phyloP scores from a whole-genome alignment of 2,329 filamentous ascomycete species.

The Penicillium sp. region DNA sequence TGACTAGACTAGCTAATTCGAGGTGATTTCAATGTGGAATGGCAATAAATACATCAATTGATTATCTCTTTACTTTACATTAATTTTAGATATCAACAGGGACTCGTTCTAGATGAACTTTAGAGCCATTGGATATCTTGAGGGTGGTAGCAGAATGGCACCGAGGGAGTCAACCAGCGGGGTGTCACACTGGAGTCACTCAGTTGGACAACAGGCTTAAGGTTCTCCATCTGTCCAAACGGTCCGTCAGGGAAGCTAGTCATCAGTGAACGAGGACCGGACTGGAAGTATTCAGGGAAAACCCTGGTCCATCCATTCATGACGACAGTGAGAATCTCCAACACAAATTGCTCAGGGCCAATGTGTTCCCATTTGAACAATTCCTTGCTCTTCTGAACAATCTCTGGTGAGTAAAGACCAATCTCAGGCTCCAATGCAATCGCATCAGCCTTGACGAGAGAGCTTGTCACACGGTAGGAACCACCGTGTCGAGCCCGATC shows the following conservation, averaged over 20 bases:
- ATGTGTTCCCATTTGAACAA: constrained; percentile 9
- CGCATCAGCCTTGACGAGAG: constrained; percentile 34
- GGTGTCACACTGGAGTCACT: constrained; percentile 10
- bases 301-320: constrained; percentile 27
- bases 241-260: constrained; percentile 5
- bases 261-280: constrained; percentile 5
- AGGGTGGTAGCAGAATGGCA: constrained; percentile 13
- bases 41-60: neutral
- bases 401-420: constrained; percentile 30
- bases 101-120: neutral
- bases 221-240: constrained; percentile 13
- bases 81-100: too few relatives aligned
- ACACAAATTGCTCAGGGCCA: constrained; percentile 22
- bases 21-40: neutral
- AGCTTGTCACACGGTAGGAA: constrained; percentile 28
- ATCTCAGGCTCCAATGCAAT: constrained; percentile 34
- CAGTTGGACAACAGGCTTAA: constrained; percentile 20
- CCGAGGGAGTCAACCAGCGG: constrained; percentile 15
- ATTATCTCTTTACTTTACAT: too few relatives aligned
- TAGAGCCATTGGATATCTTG: constrained; percentile 7
- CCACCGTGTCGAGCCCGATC: constrained; percentile 20
- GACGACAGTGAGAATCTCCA: constrained; percentile 25
- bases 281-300: constrained; percentile 14
- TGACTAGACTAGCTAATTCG: neutral
- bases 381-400: constrained; percentile 16